Percentiles rank a stretch among this genome's conserved stretches.
These are phyloP conservation scores for Sugiyamaella sp. DNA, from an alignment of 1,139 yeast species.

Conservation along the genomic window DNA sequence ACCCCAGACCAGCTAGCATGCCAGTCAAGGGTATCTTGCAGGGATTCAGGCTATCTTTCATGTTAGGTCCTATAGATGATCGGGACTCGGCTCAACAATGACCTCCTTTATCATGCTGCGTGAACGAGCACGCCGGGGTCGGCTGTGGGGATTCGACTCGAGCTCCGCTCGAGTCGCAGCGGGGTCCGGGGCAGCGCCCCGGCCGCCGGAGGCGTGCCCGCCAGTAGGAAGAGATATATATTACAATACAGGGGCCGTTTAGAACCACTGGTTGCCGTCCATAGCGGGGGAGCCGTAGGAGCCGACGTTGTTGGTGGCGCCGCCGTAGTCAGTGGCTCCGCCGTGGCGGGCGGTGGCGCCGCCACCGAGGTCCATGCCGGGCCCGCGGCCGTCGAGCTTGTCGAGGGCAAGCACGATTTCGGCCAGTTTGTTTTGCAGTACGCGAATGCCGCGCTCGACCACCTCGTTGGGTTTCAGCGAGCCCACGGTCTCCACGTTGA, in stretches of 20 bases:
- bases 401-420: constrained; percentile 83
- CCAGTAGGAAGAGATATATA: not conserved
- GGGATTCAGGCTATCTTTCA: not conserved
- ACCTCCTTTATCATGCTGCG: no score
- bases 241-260: constrained; percentile 6
- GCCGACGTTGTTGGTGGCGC: constrained; percentile 9
- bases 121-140: no score
- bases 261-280: constrained; percentile 18
- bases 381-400: constrained; percentile 36
- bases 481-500: constrained; percentile 93
- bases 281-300: not conserved
- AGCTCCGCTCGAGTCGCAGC: not conserved
- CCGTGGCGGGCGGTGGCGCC: constrained; percentile 15
- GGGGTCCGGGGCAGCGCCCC: constrained; percentile 4
- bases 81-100: no score
- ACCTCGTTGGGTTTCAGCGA: constrained; percentile 87
- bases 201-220: constrained; percentile 10
- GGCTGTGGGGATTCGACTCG: not conserved
- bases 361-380: constrained; percentile 10
- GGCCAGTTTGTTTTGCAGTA: constrained; percentile 88
- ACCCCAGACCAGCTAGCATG: no score
- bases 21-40: not conserved
- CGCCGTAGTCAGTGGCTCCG: constrained; percentile 15
- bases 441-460: constrained; percentile 77
- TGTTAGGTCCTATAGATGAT: not conserved